phyloP scores from a whole-genome alignment of 345 rosid genomes.

The Erysimum cheiranthoides region DNA sequence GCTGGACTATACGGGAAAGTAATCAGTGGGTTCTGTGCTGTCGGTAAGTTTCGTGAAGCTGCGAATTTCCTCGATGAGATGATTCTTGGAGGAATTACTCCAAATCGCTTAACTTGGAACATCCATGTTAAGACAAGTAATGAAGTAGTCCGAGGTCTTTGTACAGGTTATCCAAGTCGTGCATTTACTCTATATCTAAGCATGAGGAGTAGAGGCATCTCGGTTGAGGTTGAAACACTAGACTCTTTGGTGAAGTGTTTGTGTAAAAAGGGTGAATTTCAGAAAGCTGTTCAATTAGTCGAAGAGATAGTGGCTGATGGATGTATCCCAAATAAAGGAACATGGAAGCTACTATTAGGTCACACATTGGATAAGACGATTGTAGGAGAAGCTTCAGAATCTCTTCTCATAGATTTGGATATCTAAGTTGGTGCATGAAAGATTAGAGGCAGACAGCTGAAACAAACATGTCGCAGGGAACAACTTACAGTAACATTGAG shows the following conservation, averaged over 20 bases:
- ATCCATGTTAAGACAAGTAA: conserved; percentile 71
- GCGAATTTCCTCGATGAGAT: conserved; percentile 89
- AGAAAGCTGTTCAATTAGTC: conserved; percentile 65
- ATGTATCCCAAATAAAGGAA: conserved; percentile 59
- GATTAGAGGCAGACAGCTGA: conserved; percentile 35
- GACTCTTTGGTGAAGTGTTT: conserved; percentile 58
- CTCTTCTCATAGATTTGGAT: conserved; percentile 41
- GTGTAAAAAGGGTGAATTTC: conserved; percentile 61
- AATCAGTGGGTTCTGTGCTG: conserved; percentile 61
- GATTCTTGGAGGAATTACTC: conserved; percentile 65
- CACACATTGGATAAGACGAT: conserved; percentile 53
- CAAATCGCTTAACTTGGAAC: conserved; percentile 77
- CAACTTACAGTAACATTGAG: conserved; percentile 18
- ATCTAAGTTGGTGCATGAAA: conserved; percentile 32
- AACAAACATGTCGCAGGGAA: not conserved
- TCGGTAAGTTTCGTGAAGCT: conserved; percentile 70
- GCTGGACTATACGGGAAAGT: conserved; percentile 83
- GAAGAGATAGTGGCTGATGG: conserved; percentile 78
- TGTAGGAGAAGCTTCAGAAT: conserved; percentile 46
- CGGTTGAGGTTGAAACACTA: conserved; percentile 54
- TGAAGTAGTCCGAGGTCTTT: conserved; percentile 67
- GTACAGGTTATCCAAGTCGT: conserved; percentile 51
- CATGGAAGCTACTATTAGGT: conserved; percentile 57
- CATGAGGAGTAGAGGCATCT: conserved; percentile 74
- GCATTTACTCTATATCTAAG: conserved; percentile 67